Conservation (phyloP, 2,329 filamentous ascomycete genomes). For the Septoria petroselini region DNA sequence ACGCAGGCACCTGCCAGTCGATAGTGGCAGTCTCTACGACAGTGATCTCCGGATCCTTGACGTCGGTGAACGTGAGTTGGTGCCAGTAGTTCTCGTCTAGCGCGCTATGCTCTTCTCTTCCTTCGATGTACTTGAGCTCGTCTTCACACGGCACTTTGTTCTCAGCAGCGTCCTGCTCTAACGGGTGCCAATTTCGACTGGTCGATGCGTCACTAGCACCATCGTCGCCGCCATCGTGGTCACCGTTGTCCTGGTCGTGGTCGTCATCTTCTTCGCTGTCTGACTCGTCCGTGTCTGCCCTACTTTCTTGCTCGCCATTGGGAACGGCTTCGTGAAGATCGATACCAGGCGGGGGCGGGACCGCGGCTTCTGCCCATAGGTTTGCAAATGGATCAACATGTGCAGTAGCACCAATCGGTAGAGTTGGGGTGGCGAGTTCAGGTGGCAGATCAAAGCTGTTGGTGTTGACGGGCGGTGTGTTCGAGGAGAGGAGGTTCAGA, state of each 20-base stretch:
- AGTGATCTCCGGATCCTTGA: slow-evolving; percentile 58
- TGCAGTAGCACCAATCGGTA: no score
- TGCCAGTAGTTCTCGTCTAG: slow-evolving; percentile 59
- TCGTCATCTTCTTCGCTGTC: slow-evolving; percentile 30
- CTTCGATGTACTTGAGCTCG: slow-evolving; percentile 58
- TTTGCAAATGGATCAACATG: no score
- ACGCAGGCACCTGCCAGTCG: slow-evolving; percentile 57
- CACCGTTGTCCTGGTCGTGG: background rate
- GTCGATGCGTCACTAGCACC: slow-evolving; percentile 33
- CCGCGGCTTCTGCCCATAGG: no score
- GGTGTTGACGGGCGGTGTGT: background rate
- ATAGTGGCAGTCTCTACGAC: slow-evolving; percentile 55
- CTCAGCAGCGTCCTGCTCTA: slow-evolving; percentile 33
- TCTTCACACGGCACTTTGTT: slow-evolving; percentile 47
- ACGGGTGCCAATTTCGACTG: slow-evolving; percentile 1
- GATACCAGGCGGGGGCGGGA: no score
- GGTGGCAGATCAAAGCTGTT: slow-evolving; percentile 2
- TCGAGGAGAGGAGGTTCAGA: slow-evolving; percentile 3
- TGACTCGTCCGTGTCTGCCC: slow-evolving; percentile 17
- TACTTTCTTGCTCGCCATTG: background rate
- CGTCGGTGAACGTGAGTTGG: slow-evolving; percentile 52
- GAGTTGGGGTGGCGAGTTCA: slow-evolving; percentile 6
- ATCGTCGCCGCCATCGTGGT: slow-evolving; percentile 18
- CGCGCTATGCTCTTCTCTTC: slow-evolving; percentile 52
- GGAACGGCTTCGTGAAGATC: slow-evolving; percentile 1